Evolutionary conservation across 129 eudicot species (phyloP).

Genomic region (Dittrichia graveolens): DNA sequence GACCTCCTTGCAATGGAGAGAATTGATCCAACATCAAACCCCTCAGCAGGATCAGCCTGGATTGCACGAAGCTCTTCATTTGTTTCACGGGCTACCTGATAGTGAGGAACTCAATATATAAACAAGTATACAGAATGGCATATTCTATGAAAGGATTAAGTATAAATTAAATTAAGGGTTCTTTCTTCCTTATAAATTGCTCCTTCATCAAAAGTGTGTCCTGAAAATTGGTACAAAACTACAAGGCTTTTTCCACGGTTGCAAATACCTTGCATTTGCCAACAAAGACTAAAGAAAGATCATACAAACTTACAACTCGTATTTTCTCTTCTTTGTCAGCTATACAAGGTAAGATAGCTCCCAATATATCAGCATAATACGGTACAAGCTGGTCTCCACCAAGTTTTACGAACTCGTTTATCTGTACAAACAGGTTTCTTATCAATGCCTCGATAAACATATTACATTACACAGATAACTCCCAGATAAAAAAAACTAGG

Average conservation of each 20-base stretch:
- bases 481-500: neutral
- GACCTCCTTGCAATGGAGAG: conserved; percentile 75
- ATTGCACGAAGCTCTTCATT: conserved; percentile 87
- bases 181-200: neutral
- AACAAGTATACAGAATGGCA: conserved; percentile 1
- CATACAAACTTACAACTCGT: conserved; percentile 68
- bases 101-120: conserved; percentile 23
- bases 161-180: neutral
- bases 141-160: neutral
- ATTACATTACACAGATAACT: conserved; percentile 11
- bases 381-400: conserved; percentile 99
- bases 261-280: too few relatives aligned
- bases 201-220: neutral
- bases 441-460: conserved; percentile 8
- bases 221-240: too few relatives aligned
- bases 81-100: conserved; percentile 93
- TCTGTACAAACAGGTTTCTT: conserved; percentile 47
- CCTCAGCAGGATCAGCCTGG: conserved; percentile 84
- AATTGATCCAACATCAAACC: conserved; percentile 90
- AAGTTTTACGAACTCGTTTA: conserved; percentile 93
- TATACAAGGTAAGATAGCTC: conserved; percentile 95
- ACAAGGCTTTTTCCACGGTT: too few relatives aligned
- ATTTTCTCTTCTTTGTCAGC: conserved; percentile 97
- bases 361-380: conserved; percentile 90
- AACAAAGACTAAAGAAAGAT: neutral